Percentiles rank a stretch among this genome's conserved stretches.
phyloP scores from a whole-genome alignment of 257 asterid genomes.

The Jaltomata sinuosa region DNA sequence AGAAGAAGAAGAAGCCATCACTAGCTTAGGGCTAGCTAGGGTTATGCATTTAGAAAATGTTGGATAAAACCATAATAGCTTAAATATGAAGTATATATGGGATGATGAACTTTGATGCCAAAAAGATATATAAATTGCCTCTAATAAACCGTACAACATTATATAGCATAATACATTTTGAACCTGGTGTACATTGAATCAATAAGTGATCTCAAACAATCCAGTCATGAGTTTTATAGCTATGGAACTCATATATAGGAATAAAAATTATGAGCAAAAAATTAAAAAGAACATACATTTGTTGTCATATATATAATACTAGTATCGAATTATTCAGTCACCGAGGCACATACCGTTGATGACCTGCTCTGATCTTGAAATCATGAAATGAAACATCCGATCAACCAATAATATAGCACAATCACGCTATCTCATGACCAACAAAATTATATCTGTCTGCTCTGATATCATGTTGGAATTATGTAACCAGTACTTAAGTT shows the following conservation, averaged over 20 bases:
- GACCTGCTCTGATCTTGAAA: neutral
- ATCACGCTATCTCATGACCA: neutral
- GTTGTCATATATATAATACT: neutral
- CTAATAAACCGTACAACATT: neutral
- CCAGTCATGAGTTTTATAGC: neutral
- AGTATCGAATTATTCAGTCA: neutral
- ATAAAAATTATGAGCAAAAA: neutral
- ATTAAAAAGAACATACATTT: neutral
- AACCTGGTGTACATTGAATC: neutral
- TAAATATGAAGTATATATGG: too few species aligned
- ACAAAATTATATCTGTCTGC: neutral
- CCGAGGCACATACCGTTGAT: neutral
- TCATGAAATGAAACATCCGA: neutral
- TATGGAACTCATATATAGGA: neutral
- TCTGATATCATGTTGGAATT: neutral
- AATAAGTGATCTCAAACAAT: neutral
- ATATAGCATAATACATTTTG: neutral
- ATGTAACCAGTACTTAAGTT: neutral
- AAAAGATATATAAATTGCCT: neutral
- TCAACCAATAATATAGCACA: neutral
- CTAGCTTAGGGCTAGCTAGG: neutral
- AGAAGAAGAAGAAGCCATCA: neutral
- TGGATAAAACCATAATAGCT: neutral
- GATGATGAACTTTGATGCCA: neutral
- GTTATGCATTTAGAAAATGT: neutral